Evolutionary conservation across 1,139 yeast species (phyloP).

Genomic region (Saccharomyces hybrid): DNA sequence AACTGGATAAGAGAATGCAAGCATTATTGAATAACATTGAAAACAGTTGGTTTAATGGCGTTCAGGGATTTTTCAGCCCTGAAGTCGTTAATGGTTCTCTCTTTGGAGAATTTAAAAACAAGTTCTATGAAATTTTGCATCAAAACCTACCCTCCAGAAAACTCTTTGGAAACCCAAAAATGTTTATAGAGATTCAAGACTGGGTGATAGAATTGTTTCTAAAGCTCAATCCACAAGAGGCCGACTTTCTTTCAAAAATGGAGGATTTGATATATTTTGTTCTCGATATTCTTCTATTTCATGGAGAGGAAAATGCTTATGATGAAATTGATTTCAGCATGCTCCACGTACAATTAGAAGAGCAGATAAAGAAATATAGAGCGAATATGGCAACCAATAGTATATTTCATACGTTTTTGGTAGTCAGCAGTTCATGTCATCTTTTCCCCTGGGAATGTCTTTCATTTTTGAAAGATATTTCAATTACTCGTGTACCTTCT

Average conservation of each 20-base stretch:
- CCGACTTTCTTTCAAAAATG: conserved; percentile 36
- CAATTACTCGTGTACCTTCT: conserved; percentile 76
- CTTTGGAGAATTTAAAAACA: conserved; percentile 35
- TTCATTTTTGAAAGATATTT: conserved; percentile 42
- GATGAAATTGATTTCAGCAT: conserved; percentile 57
- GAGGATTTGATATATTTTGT: conserved; percentile 62
- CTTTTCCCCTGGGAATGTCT: conserved; percentile 87
- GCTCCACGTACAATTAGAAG: conserved; percentile 45
- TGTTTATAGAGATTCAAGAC: conserved; percentile 41
- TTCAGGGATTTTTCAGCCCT: conserved; percentile 50
- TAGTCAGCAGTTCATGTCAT: conserved; percentile 59
- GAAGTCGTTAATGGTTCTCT: conserved; percentile 26
- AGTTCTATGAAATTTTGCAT: conserved; percentile 34
- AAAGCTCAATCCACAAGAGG: conserved; percentile 35
- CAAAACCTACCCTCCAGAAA: conserved; percentile 36
- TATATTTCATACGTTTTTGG: conserved; percentile 53
- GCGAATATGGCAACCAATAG: conserved; percentile 8
- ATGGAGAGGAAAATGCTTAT: conserved; percentile 57
- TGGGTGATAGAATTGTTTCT: conserved; percentile 47
- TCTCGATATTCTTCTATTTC: conserved; percentile 51
- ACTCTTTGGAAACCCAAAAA: conserved; percentile 16
- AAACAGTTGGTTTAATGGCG: conserved; percentile 74
- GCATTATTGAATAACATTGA: conserved; percentile 55
- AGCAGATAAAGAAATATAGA: conserved; percentile 34
- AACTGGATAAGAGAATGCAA: conserved; percentile 50